Percentiles rank a stretch among this genome's conserved stretches.
Evolutionary conservation across 129 eudicot species (phyloP).

Genomic region (Centrapalus pauciflorus): DNA sequence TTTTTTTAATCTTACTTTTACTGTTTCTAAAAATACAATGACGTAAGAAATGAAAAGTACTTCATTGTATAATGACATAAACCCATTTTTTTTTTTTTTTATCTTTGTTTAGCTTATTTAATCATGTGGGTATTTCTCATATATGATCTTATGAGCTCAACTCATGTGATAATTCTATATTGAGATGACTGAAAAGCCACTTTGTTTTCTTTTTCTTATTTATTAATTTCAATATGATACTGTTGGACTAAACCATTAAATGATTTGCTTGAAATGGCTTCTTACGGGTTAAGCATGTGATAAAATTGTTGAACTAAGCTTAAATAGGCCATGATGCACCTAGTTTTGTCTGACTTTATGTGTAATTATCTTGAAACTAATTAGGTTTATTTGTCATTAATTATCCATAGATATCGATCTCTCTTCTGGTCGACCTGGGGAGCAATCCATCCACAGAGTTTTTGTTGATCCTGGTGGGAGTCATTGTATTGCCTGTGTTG

Average conservation of each 20-base stretch:
- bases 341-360: neutral
- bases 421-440: conserved; percentile 81
- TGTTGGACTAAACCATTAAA: neutral
- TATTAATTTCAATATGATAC: neutral
- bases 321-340: neutral
- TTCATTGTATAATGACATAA: too few species aligned
- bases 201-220: neutral
- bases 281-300: neutral
- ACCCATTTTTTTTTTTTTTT: neutral
- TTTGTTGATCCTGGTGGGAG: conserved; percentile 98
- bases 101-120: neutral
- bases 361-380: neutral
- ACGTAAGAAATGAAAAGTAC: too few species aligned
- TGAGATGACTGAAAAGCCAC: neutral
- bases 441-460: conserved; percentile 84
- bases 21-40: too few species aligned
- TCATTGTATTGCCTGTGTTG: conserved; percentile 79
- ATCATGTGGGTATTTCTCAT: neutral
- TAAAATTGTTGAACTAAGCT: neutral
- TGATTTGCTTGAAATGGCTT: neutral
- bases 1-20: too few species aligned
- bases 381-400: neutral
- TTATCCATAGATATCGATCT: conserved; percentile 74
- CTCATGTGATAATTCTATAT: neutral
- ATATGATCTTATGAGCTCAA: neutral